These are phyloP conservation scores for Trichophyton verrucosum DNA, from an alignment of 2,329 filamentous ascomycete genomes.

Conservation along the genomic window DNA sequence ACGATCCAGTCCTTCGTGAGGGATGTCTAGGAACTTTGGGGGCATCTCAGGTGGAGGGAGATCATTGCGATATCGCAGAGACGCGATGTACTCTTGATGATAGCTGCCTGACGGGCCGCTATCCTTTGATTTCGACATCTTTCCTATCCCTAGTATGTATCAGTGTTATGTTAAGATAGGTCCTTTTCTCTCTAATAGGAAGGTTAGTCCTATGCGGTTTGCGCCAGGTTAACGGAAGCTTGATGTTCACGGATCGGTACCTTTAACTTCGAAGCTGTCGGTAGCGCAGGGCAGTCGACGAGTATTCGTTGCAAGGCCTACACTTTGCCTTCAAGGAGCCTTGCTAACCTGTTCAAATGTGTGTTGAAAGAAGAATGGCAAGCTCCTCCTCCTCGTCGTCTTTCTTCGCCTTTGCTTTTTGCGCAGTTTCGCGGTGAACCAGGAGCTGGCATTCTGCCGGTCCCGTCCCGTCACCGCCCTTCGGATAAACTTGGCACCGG, in stretches of 20 bases:
- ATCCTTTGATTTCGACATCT: constrained; percentile 32
- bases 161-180: neutral
- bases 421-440: neutral
- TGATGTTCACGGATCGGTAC: neutral
- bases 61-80: constrained; percentile 89
- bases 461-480: neutral
- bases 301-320: neutral
- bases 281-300: neutral
- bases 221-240: neutral
- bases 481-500: neutral
- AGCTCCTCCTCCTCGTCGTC: neutral
- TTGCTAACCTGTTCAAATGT: neutral
- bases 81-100: constrained; percentile 95
- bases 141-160: neutral
- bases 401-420: neutral
- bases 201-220: neutral
- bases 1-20: constrained; percentile 79
- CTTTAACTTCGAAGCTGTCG: neutral
- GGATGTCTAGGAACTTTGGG: constrained; percentile 93
- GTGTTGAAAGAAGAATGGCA: neutral
- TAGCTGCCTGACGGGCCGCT: constrained; percentile 34
- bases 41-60: constrained; percentile 88
- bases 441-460: neutral
- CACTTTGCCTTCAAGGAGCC: neutral
- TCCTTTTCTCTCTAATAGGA: neutral